These are phyloP conservation scores for Noccaea bulbosa DNA, from an alignment of 345 rosid genomes.

Conservation along the genomic window DNA sequence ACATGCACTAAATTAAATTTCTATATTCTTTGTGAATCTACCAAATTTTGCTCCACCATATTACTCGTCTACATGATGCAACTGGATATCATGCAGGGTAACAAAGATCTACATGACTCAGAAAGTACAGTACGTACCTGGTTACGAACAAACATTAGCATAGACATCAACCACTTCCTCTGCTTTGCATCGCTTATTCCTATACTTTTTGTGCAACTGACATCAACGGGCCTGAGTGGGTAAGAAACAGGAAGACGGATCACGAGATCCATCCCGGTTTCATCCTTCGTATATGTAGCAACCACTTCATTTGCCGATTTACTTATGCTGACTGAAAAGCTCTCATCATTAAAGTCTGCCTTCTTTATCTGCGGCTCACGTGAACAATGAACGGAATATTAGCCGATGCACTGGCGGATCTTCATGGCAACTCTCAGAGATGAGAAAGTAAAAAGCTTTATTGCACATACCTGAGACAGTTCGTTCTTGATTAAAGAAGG, in stretches of 20 bases:
- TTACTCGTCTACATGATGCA: too few species aligned
- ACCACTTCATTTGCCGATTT: conserved; percentile 95
- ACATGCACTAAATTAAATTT: neutral
- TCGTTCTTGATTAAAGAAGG: conserved; percentile 78
- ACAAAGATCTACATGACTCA: conserved; percentile 27
- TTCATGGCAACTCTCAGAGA: conserved; percentile 22
- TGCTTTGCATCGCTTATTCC: conserved; percentile 93
- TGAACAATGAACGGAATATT: conserved; percentile 31
- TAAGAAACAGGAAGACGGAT: conserved; percentile 89
- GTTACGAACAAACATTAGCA: conserved; percentile 87
- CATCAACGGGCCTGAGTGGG: conserved; percentile 84
- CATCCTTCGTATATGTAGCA: conserved; percentile 94
- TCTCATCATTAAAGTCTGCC: conserved; percentile 79
- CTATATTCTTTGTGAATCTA: neutral
- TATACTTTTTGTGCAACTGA: conserved; percentile 82
- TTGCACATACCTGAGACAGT: conserved; percentile 76
- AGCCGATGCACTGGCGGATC: conserved; percentile 7
- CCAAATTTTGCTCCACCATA: neutral
- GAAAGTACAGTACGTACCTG: conserved; percentile 68
- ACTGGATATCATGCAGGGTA: conserved; percentile 18
- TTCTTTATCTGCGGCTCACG: conserved; percentile 79
- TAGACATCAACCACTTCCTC: conserved; percentile 97
- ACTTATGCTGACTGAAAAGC: conserved; percentile 81
- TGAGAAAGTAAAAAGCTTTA: neutral
- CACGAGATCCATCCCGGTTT: conserved; percentile 91